Evolutionary conservation across 495 filamentous ascomycete genomes (phyloP), one percentile per base, ranked within the genome.

Genomic region (Glarea lozoyensis): DNA sequence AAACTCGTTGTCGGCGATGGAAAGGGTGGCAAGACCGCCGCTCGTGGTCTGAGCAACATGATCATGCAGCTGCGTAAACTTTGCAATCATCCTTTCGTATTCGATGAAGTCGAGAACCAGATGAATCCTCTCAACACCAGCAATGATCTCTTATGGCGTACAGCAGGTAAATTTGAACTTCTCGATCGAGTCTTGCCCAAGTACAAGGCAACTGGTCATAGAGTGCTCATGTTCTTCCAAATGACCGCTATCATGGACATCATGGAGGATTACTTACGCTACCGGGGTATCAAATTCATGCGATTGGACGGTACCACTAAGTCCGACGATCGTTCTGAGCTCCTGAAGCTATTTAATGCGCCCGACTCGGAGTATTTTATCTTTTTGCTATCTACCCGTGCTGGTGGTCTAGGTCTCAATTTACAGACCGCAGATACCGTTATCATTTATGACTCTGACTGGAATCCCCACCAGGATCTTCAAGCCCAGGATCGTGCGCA

Each of bases 171-270:
- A 62, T 98, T 98, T 54, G 92, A 98, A 65, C 71, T 98, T 10
- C 72, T 98, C 12, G 93, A 98, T 62, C 72, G 92, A 22, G 72
- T 98, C 39, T 62, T 98, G 31, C 92, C 92, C 9, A 98, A 98
- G 60, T 96, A 97, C 66, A 78, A 82, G 48, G 74, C 69, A 0
- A 84, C 87, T 3, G 84, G 85, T 25, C 92, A 98, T 74, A 82
- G 93, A 53, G 88, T 96, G 37, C 62, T 98, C 57, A 97, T 98
- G 82, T 98, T 98, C 75, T 98, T 98, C 75, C 92, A 98, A 63
- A 98, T 98, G 92, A 98, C 92, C 2, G 87, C 94, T 30, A 98
- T 98, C 57, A 98, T 98, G 92, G 94, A 98, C 61, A 98, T 98
- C 60, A 97, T 98, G 93, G 92, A 98, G 54, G 92, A 98, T 63